Evolutionary conservation across 2,329 filamentous ascomycete species (phyloP), one percentile per base, ranked within the genome.

Genomic region (Colletotrichum musae): DNA sequence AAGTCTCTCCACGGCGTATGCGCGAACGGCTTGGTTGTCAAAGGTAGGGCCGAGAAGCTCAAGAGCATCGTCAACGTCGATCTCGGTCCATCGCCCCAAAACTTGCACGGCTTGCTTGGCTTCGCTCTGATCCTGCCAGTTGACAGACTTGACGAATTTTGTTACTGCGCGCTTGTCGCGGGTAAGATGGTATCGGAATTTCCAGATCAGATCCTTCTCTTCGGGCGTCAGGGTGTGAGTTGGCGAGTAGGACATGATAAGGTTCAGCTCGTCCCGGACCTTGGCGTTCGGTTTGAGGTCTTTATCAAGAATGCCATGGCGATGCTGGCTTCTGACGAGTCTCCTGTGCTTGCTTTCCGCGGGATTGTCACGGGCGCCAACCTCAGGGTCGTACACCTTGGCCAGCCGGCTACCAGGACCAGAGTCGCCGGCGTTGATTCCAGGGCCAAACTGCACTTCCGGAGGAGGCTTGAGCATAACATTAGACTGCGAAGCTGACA

Each of bases 131-230:
- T 97, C 95, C 58, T 89, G 90, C 95, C 96, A 99, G 73, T 97
- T 95, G 47, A 98, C 95, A 0, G 95, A 98, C 80, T 98, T 99
- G 78, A 98, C 94, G 74, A 99, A 97, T 76, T 99, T 99, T 41
- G 95, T 99, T 67, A 98, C 85, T 2, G 95, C 93, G 75, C 92
- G 87, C 80, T 99, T 99, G 78, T 99, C 95, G 66, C 94, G 88
- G 1, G 95, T 96, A 24, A 99, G 82, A 79, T 98, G 95, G 79
- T 98, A 97, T 68, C 96, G 89, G 82, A 98, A 99, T 75, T 97
- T 96, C 97, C 97, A 99, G 21, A 99, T 90, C 59, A 98, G 86
- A 79, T 99, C 96, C 77, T 97, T 97, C 80, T 99, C 96, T 78
- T 98, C 95, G 0, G 94, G 89, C 1, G 91, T 94, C 26, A 99